phyloP scores from a whole-genome alignment of 441 rosid species.

The Adansonia rubrostipa region DNA sequence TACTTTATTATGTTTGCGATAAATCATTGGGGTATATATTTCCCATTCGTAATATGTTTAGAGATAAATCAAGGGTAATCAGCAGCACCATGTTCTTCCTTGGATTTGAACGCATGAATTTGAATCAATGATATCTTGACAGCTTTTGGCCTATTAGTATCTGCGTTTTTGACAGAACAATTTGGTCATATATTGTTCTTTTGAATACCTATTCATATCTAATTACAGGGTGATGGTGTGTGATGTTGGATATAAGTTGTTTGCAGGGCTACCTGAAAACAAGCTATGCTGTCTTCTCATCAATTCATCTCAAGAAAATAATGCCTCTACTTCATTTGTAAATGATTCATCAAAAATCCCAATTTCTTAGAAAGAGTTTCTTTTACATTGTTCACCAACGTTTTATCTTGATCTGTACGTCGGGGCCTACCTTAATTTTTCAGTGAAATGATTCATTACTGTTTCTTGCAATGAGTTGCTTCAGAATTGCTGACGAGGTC shows the following conservation, averaged over 20 bases:
- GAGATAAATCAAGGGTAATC: constrained; percentile 9
- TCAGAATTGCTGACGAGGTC: background rate
- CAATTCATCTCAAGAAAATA: background rate
- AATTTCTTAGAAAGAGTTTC: background rate
- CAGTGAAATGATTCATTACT: background rate
- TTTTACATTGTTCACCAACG: background rate
- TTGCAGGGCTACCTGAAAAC: constrained; percentile 19
- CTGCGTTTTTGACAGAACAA: background rate
- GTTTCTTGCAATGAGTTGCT: constrained; percentile 15
- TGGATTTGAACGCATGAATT: background rate
- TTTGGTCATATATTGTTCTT: background rate
- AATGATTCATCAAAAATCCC: background rate
- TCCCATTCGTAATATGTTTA: background rate
- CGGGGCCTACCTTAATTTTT: background rate
- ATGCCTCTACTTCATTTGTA: background rate
- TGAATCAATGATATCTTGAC: constrained; percentile 7
- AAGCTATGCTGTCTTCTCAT: constrained; percentile 9
- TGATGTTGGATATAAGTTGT: constrained; percentile 14
- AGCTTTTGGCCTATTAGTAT: background rate
- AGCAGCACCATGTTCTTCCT: background rate
- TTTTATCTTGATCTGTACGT: background rate
- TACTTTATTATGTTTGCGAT: constrained; percentile 12
- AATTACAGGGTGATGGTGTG: background rate
- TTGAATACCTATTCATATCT: background rate
- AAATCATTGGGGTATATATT: background rate